A percentile compares a stretch with the other conserved stretches of the same genome.
phyloP scores from a whole-genome alignment of 129 eudicot species.

The Lactuca saligna region DNA sequence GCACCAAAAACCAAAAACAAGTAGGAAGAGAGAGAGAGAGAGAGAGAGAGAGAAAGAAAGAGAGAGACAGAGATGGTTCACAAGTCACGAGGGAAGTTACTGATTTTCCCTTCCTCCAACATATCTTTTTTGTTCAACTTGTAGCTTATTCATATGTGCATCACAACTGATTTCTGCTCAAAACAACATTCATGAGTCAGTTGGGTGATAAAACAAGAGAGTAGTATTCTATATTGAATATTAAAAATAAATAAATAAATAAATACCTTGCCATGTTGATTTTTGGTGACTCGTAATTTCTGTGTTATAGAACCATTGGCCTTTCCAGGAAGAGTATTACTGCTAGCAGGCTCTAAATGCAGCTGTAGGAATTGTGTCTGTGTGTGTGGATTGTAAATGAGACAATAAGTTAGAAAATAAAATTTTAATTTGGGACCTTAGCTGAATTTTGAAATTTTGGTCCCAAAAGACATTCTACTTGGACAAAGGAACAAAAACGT shows the following conservation, averaged over 20 bases:
- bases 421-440: background rate
- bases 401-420: background rate
- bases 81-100: slow-evolving; percentile 76
- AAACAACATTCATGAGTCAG: background rate
- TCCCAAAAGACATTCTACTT: too few relatives aligned
- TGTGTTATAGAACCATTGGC: slow-evolving; percentile 73
- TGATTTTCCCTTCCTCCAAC: slow-evolving; percentile 91
- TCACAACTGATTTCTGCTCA: slow-evolving; percentile 80
- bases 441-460: background rate
- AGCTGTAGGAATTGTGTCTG: slow-evolving; percentile 99
- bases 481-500: too few relatives aligned
- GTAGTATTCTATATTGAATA: background rate
- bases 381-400: slow-evolving; percentile 14
- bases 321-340: slow-evolving; percentile 71
- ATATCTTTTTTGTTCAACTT: slow-evolving; percentile 73
- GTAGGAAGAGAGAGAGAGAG: background rate
- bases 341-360: slow-evolving; percentile 93
- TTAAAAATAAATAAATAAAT: background rate
- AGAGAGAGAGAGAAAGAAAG: too few relatives aligned
- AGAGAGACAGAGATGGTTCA: too few relatives aligned
- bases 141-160: slow-evolving; percentile 90
- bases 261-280: slow-evolving; percentile 95
- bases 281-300: slow-evolving; percentile 71
- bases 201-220: too few relatives aligned
- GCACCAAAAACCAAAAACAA: too few relatives aligned